Conservation (phyloP, 106 monocot species). For the Acorus calamus region DNA sequence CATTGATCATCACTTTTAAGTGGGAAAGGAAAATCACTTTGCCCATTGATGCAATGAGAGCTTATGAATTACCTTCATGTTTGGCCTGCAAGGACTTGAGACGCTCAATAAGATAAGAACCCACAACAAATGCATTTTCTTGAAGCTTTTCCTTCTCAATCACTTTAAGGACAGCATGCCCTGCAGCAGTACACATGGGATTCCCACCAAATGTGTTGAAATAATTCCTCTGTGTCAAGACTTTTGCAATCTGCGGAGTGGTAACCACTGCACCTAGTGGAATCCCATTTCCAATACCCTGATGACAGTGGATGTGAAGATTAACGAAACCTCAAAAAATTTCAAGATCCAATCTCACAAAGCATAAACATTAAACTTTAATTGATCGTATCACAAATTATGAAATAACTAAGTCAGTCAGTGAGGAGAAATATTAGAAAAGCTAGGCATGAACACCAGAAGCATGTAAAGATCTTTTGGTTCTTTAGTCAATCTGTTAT, state of each 20-base stretch:
- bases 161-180: constrained; percentile 43
- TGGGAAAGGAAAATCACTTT: too few relatives aligned
- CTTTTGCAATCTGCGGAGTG: constrained; percentile 63
- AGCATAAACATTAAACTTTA: too few relatives aligned
- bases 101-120: constrained; percentile 57
- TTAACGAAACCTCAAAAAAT: too few relatives aligned
- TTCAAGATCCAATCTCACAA: too few relatives aligned
- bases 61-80: constrained; percentile 42
- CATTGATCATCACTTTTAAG: too few relatives aligned
- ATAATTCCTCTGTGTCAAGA: constrained; percentile 59
- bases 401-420: too few relatives aligned
- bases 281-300: constrained; percentile 92
- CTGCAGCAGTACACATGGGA: constrained; percentile 46
- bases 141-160: constrained; percentile 48
- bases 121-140: constrained; percentile 49
- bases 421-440: too few relatives aligned
- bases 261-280: constrained; percentile 74
- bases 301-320: not conserved
- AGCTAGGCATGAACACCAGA: too few relatives aligned
- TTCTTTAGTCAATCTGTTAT: too few relatives aligned
- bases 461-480: too few relatives aligned
- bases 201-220: constrained; percentile 30
- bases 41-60: too few relatives aligned
- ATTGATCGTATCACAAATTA: too few relatives aligned
- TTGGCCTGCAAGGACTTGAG: constrained; percentile 42